These are phyloP conservation scores for Filobasidium floriforme DNA, from an alignment of 768 basidiomycete species.

Conservation along the genomic window DNA sequence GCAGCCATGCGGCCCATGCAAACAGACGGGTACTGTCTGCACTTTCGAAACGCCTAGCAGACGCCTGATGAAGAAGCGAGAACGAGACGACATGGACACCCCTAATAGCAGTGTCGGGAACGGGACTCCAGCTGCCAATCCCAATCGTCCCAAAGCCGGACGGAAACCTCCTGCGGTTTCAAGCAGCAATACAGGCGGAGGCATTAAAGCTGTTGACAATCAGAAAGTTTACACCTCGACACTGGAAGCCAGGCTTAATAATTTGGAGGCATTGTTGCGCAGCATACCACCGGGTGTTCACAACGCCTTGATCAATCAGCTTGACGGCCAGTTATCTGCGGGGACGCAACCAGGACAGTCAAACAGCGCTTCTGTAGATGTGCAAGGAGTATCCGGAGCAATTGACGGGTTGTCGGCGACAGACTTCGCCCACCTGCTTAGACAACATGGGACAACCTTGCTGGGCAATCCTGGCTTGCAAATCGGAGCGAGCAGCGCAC, in stretches of 20 bases:
- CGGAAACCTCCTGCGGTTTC: neutral
- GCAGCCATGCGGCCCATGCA: conserved; percentile 43
- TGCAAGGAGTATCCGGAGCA: neutral
- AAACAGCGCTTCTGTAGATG: neutral
- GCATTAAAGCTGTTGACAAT: neutral
- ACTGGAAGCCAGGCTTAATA: conserved; percentile 41
- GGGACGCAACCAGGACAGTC: neutral
- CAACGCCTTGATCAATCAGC: conserved; percentile 41
- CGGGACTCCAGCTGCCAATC: neutral
- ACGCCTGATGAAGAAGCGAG: conserved; percentile 25
- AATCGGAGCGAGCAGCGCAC: neutral
- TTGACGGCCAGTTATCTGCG: conserved; percentile 35
- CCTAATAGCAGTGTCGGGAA: neutral
- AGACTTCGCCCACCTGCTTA: neutral
- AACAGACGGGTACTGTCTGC: conserved; percentile 33
- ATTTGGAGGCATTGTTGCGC: conserved; percentile 44
- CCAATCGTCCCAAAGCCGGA: neutral
- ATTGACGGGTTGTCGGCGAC: neutral
- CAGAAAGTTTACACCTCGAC: conserved; percentile 6
- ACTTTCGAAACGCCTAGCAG: conserved; percentile 45
- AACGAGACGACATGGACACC: neutral
- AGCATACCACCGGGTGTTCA: conserved; percentile 45
- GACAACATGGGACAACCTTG: neutral
- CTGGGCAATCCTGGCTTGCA: neutral
- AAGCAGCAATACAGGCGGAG: neutral